Evolutionary conservation across 768 basidiomycete genomes (phyloP), one percentile per base, ranked within the genome.

Genomic region (Trametes cingulata): DNA sequence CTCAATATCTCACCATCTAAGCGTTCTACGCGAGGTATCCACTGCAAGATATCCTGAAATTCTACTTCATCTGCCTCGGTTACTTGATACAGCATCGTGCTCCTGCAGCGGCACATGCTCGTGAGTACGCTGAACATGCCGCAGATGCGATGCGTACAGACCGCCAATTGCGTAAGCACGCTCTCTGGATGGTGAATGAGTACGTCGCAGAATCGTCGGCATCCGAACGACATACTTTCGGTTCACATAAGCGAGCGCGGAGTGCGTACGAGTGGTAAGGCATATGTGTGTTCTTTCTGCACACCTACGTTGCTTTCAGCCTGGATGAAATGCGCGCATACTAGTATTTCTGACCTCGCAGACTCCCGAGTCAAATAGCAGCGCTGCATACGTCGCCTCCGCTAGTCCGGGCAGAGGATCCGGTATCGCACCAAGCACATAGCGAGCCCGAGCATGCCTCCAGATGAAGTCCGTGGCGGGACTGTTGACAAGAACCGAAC

Each of bases 321-420:
- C 29, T 40, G 27, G 29, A 36, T 19, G 15, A 22, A 1, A 17
- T 24, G 13, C 2, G 14, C 15, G 2, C 10, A 33, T 19, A 51
- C 8, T 13, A 12, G 1, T 14, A 20, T 45, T 15, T 67, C 76
- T 42, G 57, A 87, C 85, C 68, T 81, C 80, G 63, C 89, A 91
- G 2, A 60, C 17, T 0, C 86, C 86, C 0, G 70, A 70, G 63
- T 83, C 82, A 58, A 87, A 90, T 22, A 90, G 60, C 55, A 88
- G 82, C 0, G 86, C 82, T n/a, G 84, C 85, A 68, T 85, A 88
- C 0, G 81, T 74, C 0, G 82, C 67, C 65, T 91, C 89, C 5
- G 76, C 80, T 68, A 82, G 82, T 0, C 66, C 73, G 14, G 66
- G 74, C 17, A 56, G 72, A 2, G 79, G 82, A 6, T 78, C 76